Percentiles rank a stretch among this genome's conserved stretches.
phyloP scores from a whole-genome alignment of 495 filamentous ascomycete species.

The Xylaria grammica region DNA sequence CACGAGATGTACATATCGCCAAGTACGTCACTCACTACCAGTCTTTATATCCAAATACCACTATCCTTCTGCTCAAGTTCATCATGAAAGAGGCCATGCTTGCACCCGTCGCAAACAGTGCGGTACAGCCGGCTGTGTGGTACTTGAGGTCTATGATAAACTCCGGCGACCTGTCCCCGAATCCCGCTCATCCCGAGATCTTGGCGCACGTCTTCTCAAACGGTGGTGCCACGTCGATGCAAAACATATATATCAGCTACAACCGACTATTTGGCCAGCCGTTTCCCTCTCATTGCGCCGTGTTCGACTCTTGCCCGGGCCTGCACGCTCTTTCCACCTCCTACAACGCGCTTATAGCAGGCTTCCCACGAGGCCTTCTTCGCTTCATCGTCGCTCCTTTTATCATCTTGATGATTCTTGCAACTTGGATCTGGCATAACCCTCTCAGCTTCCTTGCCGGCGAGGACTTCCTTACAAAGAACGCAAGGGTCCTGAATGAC shows the following conservation, averaged over 20 bases:
- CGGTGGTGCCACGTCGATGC: slow-evolving; percentile 44
- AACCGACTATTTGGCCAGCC: slow-evolving; percentile 23
- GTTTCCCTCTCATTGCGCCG: slow-evolving; percentile 39
- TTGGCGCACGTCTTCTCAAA: slow-evolving; percentile 53
- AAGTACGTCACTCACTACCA: slow-evolving; percentile 52
- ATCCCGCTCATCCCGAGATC: slow-evolving; percentile 37
- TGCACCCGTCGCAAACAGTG: slow-evolving; percentile 8
- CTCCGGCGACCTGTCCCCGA: slow-evolving; percentile 27
- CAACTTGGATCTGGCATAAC: slow-evolving; percentile 37
- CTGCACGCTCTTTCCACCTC: slow-evolving; percentile 33
- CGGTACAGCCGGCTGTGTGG: slow-evolving; percentile 30
- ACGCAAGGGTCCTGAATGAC: slow-evolving; percentile 40
- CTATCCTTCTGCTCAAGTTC: slow-evolving; percentile 48
- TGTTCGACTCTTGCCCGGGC: slow-evolving; percentile 51
- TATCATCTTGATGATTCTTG: slow-evolving; percentile 32
- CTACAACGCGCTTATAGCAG: slow-evolving; percentile 35
- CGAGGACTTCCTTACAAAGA: slow-evolving; percentile 34
- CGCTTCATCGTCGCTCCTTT: slow-evolving; percentile 35
- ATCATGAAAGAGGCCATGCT: slow-evolving; percentile 34
- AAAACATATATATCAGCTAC: slow-evolving; percentile 31
- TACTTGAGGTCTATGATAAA: slow-evolving; percentile 31
- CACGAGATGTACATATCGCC: slow-evolving; percentile 49
- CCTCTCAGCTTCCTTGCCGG: slow-evolving; percentile 30
- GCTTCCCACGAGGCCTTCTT: slow-evolving; percentile 25
- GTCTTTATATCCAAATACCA: slow-evolving; percentile 42